Conservation (phyloP, 2,329 filamentous ascomycete genomes). For the Coleophoma crateriformis region DNA sequence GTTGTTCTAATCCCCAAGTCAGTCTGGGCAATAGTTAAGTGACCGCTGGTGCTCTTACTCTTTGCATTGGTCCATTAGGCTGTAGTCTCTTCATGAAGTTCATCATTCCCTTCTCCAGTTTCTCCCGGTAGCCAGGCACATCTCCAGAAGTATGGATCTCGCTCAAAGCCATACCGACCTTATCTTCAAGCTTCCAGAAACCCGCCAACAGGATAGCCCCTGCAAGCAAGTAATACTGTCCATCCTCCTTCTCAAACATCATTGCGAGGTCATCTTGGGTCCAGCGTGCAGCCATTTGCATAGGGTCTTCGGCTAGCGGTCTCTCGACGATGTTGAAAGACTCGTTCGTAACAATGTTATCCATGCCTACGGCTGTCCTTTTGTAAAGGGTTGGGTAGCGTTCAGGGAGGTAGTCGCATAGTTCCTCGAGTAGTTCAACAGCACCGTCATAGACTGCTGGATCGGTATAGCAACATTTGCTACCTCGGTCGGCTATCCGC, state of each 20-base stretch:
- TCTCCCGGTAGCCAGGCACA: conserved; percentile 67
- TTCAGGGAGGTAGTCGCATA: conserved; percentile 64
- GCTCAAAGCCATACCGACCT: conserved; percentile 71
- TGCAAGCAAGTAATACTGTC: conserved; percentile 75
- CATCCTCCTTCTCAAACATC: conserved; percentile 73
- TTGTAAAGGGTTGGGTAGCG: conserved; percentile 70
- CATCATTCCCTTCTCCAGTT: conserved; percentile 72
- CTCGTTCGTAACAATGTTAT: conserved; percentile 68
- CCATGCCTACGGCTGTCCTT: conserved; percentile 57
- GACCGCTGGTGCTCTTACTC: conserved; percentile 18
- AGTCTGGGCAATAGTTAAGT: background rate
- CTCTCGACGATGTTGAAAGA: conserved; percentile 60
- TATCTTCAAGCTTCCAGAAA: conserved; percentile 80
- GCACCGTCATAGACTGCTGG: conserved; percentile 68
- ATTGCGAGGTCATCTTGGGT: conserved; percentile 79
- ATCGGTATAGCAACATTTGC: conserved; percentile 63
- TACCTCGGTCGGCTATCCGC: conserved; percentile 61
- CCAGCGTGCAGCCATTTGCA: conserved; percentile 66
- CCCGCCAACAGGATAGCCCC: conserved; percentile 72
- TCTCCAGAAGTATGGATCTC: conserved; percentile 76
- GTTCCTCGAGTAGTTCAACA: conserved; percentile 70
- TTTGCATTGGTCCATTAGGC: conserved; percentile 55
- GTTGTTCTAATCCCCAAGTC: conserved; percentile 53
- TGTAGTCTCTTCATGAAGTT: conserved; percentile 72
- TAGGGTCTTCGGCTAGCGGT: conserved; percentile 69